Percentiles rank a stretch among this genome's conserved stretches.
Conservation (phyloP, 306 rosid species). For the Cicer pinnatifidum region DNA sequence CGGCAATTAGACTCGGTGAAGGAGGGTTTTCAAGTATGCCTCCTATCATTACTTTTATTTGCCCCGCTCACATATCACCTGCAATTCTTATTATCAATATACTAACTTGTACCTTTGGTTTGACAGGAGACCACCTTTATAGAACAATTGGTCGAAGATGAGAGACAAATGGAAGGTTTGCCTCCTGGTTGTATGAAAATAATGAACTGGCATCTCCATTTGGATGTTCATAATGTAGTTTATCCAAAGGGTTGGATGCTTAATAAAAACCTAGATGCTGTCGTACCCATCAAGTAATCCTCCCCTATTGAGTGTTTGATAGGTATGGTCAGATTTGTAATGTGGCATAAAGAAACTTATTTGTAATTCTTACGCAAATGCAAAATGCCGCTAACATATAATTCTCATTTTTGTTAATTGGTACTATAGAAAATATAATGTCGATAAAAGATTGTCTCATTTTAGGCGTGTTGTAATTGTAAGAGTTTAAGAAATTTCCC, state of each 20-base stretch:
- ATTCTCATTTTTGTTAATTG: constrained; percentile 36
- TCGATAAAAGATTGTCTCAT: constrained; percentile 31
- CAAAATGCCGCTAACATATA: constrained; percentile 29
- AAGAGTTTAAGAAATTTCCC: background rate
- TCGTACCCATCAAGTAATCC: constrained; percentile 64
- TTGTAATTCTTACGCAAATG: constrained; percentile 43
- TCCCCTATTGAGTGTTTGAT: constrained; percentile 53
- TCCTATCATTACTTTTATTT: constrained; percentile 38
- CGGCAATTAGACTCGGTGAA: constrained; percentile 86
- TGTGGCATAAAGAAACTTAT: constrained; percentile 36
- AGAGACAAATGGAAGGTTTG: constrained; percentile 86
- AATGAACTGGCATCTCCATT: constrained; percentile 98
- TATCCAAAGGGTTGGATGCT: constrained; percentile 93
- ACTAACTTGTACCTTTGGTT: constrained; percentile 25
- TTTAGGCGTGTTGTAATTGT: constrained; percentile 20
- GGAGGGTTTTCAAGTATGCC: constrained; percentile 92
- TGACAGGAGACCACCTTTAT: constrained; percentile 93
- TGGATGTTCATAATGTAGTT: constrained; percentile 55
- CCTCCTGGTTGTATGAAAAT: constrained; percentile 70
- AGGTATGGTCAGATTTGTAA: constrained; percentile 61
- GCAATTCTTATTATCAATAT: constrained; percentile 32
- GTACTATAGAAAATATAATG: constrained; percentile 38
- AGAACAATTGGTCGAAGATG: constrained; percentile 90
- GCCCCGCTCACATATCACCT: constrained; percentile 26
- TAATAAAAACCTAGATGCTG: constrained; percentile 71